These are phyloP conservation scores for Populus hybrid DNA, from an alignment of 441 rosid genomes.

Conservation along the genomic window DNA sequence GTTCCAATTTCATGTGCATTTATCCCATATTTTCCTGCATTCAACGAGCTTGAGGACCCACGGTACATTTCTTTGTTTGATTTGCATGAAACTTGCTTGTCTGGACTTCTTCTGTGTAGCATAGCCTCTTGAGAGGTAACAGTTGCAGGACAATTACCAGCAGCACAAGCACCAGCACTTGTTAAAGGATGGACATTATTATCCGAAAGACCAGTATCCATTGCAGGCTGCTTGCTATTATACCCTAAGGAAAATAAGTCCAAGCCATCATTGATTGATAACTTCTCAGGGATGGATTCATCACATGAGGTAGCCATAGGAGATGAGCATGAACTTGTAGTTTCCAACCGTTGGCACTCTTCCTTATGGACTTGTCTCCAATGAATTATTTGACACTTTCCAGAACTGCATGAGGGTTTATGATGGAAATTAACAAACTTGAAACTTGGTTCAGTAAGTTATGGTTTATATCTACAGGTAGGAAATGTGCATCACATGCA, in stretches of 20 bases:
- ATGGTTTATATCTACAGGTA: neutral
- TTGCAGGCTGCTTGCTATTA: conserved; percentile 28
- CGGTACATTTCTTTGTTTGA: conserved; percentile 36
- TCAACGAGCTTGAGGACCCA: conserved; percentile 27
- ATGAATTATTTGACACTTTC: conserved; percentile 85
- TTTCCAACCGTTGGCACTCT: conserved; percentile 54
- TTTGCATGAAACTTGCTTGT: conserved; percentile 34
- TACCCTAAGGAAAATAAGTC: conserved; percentile 31
- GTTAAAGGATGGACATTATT: conserved; percentile 23
- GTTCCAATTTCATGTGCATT: neutral
- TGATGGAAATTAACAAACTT: neutral
- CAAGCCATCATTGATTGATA: conserved; percentile 25
- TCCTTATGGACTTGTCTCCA: conserved; percentile 80
- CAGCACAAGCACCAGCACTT: conserved; percentile 23
- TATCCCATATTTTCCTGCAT: conserved; percentile 28
- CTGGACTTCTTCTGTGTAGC: conserved; percentile 41
- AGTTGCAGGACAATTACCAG: conserved; percentile 28
- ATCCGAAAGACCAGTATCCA: conserved; percentile 27
- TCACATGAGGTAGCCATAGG: conserved; percentile 21
- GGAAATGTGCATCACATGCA: neutral
- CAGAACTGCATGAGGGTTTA: conserved; percentile 53
- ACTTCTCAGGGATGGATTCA: conserved; percentile 3
- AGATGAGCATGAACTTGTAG: conserved; percentile 38
- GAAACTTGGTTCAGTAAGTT: neutral
- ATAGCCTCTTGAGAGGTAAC: conserved; percentile 40